phyloP scores from a whole-genome alignment of 768 basidiomycete species.

The Paxillus rubicundulus region DNA sequence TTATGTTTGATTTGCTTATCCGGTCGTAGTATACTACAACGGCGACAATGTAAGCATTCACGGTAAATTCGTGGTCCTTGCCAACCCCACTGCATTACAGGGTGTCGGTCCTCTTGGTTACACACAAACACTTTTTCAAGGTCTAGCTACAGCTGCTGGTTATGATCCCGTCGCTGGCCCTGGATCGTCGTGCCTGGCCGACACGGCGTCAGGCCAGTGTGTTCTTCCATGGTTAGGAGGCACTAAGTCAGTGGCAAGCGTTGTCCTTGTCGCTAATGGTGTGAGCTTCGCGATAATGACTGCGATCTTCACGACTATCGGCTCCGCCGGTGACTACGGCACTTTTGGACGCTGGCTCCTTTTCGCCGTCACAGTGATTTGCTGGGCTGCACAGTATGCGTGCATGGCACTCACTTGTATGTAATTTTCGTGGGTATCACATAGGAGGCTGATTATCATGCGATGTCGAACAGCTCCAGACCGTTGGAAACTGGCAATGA shows the following conservation, averaged over 20 bases:
- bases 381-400: constrained; percentile 80
- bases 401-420: constrained; percentile 70
- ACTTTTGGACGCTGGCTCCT: constrained; percentile 76
- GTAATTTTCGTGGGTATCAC: constrained; percentile 14
- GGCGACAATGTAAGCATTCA: constrained; percentile 62
- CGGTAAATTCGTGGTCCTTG: neutral
- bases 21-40: constrained; percentile 67
- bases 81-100: constrained; percentile 30
- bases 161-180: constrained; percentile 69
- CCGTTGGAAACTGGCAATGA: constrained; percentile 77
- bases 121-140: constrained; percentile 74
- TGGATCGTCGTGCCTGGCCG: constrained; percentile 64
- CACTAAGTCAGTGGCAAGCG: constrained; percentile 69
- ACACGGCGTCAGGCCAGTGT: constrained; percentile 63
- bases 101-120: constrained; percentile 69
- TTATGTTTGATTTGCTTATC: neutral
- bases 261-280: constrained; percentile 77
- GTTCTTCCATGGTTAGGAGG: constrained; percentile 76
- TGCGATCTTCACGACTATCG: constrained; percentile 74
- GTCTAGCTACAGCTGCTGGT: constrained; percentile 67
- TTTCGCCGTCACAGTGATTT: constrained; percentile 65
- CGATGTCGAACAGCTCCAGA: constrained; percentile 45
- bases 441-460: neutral
- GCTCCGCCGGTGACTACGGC: constrained; percentile 38
- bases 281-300: constrained; percentile 81